Evolutionary conservation across 2,329 filamentous ascomycete genomes (phyloP).

Genomic region (Fusarium begoniae): DNA sequence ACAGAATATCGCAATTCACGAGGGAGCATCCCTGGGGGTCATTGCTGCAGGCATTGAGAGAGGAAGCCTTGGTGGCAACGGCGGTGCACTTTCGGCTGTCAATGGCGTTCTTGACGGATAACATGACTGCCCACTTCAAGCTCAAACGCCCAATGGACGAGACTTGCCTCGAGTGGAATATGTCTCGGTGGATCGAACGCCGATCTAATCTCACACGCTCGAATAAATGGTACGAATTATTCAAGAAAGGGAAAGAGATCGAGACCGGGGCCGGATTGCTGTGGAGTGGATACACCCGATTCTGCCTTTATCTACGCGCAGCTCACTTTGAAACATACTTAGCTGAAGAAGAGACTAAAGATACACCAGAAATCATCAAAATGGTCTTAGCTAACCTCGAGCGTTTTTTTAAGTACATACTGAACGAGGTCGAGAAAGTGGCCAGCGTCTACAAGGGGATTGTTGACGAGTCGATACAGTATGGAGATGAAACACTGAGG

Average conservation of each 20-base stretch:
- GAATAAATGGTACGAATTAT: not conserved
- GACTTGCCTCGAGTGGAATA: not conserved
- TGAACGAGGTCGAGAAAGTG: not conserved
- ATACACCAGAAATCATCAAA: no score
- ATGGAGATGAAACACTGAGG: not conserved
- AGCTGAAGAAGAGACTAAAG: accelerated
- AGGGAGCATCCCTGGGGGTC: accelerated
- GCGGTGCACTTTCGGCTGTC: not conserved
- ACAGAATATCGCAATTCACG: not conserved
- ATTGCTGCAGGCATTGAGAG: accelerated
- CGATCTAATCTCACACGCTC: not conserved
- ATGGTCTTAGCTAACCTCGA: not conserved
- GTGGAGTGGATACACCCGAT: not conserved
- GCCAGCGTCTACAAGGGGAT: not conserved
- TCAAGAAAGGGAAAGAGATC: not conserved
- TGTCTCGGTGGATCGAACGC: not conserved
- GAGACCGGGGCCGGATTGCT: not conserved
- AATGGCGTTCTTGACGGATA: not conserved
- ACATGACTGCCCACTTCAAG: not conserved
- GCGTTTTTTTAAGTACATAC: not conserved
- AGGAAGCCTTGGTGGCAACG: not conserved
- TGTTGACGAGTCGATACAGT: not conserved
- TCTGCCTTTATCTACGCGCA: not conserved
- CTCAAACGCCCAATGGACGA: not conserved
- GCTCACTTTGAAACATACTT: not conserved